phyloP scores from a whole-genome alignment of 2,329 filamentous ascomycete genomes.

The Aureobasidium sp. region DNA sequence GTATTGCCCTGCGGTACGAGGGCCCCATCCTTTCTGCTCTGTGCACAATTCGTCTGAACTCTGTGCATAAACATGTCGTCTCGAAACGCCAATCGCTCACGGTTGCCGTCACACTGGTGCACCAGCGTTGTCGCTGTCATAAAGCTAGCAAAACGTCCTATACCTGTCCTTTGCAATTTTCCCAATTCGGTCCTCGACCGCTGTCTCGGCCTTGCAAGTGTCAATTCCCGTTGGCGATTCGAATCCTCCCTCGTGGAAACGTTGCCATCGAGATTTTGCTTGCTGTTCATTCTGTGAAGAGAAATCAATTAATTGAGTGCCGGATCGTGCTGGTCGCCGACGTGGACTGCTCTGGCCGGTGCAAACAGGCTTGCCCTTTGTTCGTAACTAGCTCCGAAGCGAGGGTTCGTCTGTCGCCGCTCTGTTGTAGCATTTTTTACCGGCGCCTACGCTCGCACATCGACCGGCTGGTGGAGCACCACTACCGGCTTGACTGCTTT shows the following conservation, averaged over 20 bases:
- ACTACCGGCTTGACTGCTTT: neutral
- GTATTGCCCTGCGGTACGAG: neutral
- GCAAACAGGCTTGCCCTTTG: neutral
- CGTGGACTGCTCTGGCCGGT: neutral
- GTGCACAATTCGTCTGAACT: neutral
- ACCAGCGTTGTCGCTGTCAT: neutral
- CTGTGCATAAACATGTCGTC: neutral
- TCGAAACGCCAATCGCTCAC: neutral
- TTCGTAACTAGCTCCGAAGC: neutral
- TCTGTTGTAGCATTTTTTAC: neutral
- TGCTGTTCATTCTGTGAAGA: neutral
- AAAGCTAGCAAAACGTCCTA: conserved; percentile 10
- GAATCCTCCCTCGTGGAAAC: conserved; percentile 5
- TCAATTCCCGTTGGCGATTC: conserved; percentile 5
- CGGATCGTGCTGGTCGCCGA: neutral
- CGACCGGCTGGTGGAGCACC: neutral
- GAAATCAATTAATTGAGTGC: neutral
- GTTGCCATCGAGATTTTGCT: conserved; percentile 8
- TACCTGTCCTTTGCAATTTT: neutral
- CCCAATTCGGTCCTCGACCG: neutral
- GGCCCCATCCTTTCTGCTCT: neutral
- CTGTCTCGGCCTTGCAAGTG: conserved; percentile 5
- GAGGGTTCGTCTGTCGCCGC: neutral
- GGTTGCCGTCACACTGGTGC: neutral
- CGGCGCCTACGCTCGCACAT: neutral